Evolutionary conservation across 768 basidiomycete genomes (phyloP).

Genomic region (Butyriboletus loyo): DNA sequence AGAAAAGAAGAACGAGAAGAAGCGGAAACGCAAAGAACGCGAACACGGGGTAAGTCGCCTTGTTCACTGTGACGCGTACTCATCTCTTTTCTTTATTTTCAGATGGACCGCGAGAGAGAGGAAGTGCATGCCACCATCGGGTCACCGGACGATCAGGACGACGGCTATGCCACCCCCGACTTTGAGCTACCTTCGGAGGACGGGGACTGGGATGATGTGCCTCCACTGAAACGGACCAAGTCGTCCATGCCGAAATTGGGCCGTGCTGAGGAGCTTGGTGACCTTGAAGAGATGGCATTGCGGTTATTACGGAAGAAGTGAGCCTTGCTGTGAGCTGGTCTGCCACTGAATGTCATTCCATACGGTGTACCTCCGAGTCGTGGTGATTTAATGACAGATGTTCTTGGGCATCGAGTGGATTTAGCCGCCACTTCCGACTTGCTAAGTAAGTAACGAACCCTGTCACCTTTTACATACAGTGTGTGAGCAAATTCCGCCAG

Average conservation of each 20-base stretch:
- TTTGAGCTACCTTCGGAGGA: slow-evolving; percentile 51
- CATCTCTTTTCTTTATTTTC: background rate
- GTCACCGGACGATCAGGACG: slow-evolving; percentile 49
- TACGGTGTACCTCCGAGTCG: background rate
- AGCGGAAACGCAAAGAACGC: slow-evolving; percentile 83
- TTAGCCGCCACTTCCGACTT: background rate
- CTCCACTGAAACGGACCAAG: slow-evolving; percentile 33
- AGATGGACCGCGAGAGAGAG: slow-evolving; percentile 30
- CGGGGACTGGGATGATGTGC: slow-evolving; percentile 35
- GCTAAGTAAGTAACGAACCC: too few relatives aligned
- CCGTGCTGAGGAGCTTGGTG: slow-evolving; percentile 20
- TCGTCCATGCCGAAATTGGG: slow-evolving; percentile 29
- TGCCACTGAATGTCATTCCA: slow-evolving; percentile 1
- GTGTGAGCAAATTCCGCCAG: slow-evolving; percentile 14
- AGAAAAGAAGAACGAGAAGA: slow-evolving; percentile 89
- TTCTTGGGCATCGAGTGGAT: background rate
- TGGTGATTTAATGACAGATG: background rate
- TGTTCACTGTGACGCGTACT: background rate
- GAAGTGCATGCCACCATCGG: slow-evolving; percentile 29
- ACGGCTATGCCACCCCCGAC: slow-evolving; percentile 70
- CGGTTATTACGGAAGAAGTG: slow-evolving; percentile 44
- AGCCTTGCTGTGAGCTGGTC: slow-evolving; percentile 6
- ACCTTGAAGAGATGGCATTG: slow-evolving; percentile 58
- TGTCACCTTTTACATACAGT: background rate
- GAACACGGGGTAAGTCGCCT: slow-evolving; percentile 41